phyloP scores from a whole-genome alignment of 2,329 filamentous ascomycete species.

The Microcyclosporella mali region DNA sequence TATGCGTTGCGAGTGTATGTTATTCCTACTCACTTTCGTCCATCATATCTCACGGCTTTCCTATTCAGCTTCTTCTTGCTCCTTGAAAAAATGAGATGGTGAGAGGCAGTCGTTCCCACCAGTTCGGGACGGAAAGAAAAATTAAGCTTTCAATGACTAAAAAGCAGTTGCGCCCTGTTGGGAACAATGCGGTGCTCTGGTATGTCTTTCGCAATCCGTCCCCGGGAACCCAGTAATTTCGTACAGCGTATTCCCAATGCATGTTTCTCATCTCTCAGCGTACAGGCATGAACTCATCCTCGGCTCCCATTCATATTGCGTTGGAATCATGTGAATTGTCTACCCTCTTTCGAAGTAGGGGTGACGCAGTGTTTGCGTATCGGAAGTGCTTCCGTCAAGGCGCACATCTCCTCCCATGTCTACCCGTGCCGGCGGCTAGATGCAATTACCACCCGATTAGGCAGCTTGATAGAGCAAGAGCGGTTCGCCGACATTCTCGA shows the following conservation, averaged over 20 bases:
- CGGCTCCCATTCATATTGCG: not conserved
- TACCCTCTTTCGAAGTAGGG: not conserved
- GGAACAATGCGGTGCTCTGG: too few relatives aligned
- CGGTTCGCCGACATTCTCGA: slow-evolving; percentile 95
- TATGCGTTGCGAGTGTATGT: too few relatives aligned
- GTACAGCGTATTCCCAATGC: not conserved
- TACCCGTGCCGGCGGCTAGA: slow-evolving; percentile 1
- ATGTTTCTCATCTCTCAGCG: slow-evolving; percentile 9
- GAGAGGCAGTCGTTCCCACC: too few relatives aligned
- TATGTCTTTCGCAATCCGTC: too few relatives aligned
- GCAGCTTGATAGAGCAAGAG: slow-evolving; percentile 70
- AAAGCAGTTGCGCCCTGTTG: too few relatives aligned
- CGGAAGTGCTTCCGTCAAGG: slow-evolving; percentile 11
- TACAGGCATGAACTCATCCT: slow-evolving; percentile 11
- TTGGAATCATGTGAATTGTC: not conserved
- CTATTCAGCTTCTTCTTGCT: too few relatives aligned
- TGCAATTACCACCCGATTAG: slow-evolving; percentile 2
- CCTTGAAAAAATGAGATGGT: too few relatives aligned
- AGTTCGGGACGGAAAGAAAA: too few relatives aligned
- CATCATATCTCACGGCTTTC: too few relatives aligned
- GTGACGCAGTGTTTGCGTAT: not conserved
- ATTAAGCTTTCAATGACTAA: too few relatives aligned
- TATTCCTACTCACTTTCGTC: too few relatives aligned
- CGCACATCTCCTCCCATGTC: slow-evolving; percentile 3
- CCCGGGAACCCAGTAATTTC: too few relatives aligned